These are phyloP conservation scores for Torulaspora indica DNA, from an alignment of 805 yeast genomes.

Conservation along the genomic window DNA sequence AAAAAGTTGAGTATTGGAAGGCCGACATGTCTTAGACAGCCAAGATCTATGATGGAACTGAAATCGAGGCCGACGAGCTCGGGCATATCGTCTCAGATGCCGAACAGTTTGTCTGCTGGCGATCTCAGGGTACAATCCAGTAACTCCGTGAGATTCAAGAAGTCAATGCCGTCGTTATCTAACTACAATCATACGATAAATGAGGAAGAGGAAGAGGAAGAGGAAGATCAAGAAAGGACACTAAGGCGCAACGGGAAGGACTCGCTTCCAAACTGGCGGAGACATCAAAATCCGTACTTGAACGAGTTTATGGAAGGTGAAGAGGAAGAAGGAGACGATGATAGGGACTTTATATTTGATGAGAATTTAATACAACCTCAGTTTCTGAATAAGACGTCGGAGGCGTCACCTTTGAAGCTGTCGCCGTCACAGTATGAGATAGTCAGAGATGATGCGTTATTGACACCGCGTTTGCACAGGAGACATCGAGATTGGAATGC, in stretches of 20 bases:
- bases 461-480: constrained; percentile 30
- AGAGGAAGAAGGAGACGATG: constrained; percentile 24
- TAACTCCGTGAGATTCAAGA: constrained; percentile 25
- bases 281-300: constrained; percentile 6
- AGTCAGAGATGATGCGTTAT: constrained; percentile 24
- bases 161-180: constrained; percentile 29
- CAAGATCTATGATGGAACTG: constrained; percentile 34
- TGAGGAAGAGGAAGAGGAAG: constrained; percentile 17
- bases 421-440: constrained; percentile 31
- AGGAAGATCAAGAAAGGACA: not conserved
- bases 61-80: constrained; percentile 15
- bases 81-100: constrained; percentile 13
- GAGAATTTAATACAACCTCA: constrained; percentile 29
- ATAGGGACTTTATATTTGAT: constrained; percentile 24
- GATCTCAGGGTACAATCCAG: constrained; percentile 22
- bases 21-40: constrained; percentile 24
- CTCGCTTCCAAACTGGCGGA: not conserved
- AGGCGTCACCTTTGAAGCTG: constrained; percentile 18
- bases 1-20: constrained; percentile 13
- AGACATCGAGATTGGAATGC: constrained; percentile 24
- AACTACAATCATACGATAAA: constrained; percentile 15
- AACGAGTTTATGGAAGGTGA: constrained; percentile 16
- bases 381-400: constrained; percentile 19
- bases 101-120: constrained; percentile 29
- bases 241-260: too few relatives aligned